Percentiles rank a stretch among this genome's conserved stretches.
phyloP scores from a whole-genome alignment of 352 stramenopile species.

The Globisporangium alternatum region DNA sequence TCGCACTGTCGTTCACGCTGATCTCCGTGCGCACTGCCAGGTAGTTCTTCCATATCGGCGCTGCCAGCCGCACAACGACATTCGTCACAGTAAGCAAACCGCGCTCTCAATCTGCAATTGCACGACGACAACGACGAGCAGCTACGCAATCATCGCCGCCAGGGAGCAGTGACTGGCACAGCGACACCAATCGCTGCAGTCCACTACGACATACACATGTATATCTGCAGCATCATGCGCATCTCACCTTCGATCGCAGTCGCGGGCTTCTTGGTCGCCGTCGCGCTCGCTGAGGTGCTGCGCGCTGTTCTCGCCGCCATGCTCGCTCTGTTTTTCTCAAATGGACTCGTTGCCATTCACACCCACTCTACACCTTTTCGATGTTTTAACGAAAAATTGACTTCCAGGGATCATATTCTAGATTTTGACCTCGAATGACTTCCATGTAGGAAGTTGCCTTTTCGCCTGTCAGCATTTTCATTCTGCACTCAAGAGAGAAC shows the following conservation, averaged over 20 bases:
- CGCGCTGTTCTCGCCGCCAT: background rate
- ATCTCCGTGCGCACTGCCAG: conserved; percentile 37
- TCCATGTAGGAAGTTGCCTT: background rate
- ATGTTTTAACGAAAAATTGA: background rate
- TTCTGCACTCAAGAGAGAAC: background rate
- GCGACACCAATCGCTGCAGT: background rate
- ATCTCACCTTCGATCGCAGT: background rate
- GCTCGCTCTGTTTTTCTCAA: background rate
- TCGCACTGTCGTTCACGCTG: background rate
- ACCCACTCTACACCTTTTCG: background rate
- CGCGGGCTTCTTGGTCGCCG: conserved; percentile 2
- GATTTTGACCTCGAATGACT: conserved; percentile 1
- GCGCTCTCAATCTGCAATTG: background rate
- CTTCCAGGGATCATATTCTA: background rate
- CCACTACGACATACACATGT: background rate
- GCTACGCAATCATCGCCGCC: conserved; percentile 1
- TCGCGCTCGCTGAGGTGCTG: background rate
- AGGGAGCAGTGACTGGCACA: background rate
- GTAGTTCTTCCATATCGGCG: conserved; percentile 71
- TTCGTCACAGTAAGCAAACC: background rate
- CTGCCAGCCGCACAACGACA: conserved; percentile 18
- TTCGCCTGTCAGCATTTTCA: background rate
- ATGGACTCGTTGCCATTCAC: conserved; percentile 6
- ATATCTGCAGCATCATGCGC: background rate
- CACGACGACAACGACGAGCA: background rate